A percentile compares a stretch with the other conserved stretches of the same genome.
phyloP scores from a whole-genome alignment of 768 basidiomycete species.

The Rhizopogon salebrosus region DNA sequence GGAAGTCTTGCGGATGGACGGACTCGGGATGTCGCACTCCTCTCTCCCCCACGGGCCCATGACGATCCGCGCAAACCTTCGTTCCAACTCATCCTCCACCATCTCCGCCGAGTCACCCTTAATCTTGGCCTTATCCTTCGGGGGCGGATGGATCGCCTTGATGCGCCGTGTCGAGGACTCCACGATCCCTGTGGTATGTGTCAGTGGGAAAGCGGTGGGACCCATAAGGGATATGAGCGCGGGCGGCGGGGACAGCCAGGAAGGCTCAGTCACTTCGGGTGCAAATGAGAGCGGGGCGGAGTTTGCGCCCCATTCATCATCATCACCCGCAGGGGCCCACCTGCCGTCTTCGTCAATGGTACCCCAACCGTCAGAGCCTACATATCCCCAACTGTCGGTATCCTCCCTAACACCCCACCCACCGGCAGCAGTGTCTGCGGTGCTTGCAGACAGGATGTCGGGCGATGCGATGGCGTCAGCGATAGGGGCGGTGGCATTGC shows the following conservation, averaged over 20 bases:
- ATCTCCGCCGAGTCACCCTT: conserved; percentile 6
- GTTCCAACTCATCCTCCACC: conserved; percentile 45
- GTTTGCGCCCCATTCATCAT: conserved; percentile 8
- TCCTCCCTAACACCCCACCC: conserved; percentile 11
- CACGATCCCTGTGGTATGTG: conserved; percentile 60
- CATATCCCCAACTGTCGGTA: conserved; percentile 1
- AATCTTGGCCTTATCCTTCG: conserved; percentile 11
- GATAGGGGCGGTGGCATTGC: background rate
- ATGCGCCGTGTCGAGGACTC: conserved; percentile 62
- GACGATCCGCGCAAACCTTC: conserved; percentile 42
- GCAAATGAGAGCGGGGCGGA: background rate
- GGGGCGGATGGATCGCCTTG: conserved; percentile 38
- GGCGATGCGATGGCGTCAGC: background rate
- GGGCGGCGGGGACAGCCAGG: conserved; percentile 18
- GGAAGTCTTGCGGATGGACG: conserved; percentile 31
- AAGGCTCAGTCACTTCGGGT: conserved; percentile 14
- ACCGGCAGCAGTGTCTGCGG: background rate
- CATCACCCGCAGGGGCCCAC: conserved; percentile 10
- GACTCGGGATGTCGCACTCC: conserved; percentile 32
- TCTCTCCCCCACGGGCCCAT: conserved; percentile 51
- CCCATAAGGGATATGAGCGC: conserved; percentile 45
- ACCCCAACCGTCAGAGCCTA: conserved; percentile 7
- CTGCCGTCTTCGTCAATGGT: background rate
- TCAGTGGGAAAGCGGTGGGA: conserved; percentile 50
- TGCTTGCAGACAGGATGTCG: background rate